Evolutionary conservation across 2,329 filamentous ascomycete genomes (phyloP).

Genomic region (Neurospora crassa): DNA sequence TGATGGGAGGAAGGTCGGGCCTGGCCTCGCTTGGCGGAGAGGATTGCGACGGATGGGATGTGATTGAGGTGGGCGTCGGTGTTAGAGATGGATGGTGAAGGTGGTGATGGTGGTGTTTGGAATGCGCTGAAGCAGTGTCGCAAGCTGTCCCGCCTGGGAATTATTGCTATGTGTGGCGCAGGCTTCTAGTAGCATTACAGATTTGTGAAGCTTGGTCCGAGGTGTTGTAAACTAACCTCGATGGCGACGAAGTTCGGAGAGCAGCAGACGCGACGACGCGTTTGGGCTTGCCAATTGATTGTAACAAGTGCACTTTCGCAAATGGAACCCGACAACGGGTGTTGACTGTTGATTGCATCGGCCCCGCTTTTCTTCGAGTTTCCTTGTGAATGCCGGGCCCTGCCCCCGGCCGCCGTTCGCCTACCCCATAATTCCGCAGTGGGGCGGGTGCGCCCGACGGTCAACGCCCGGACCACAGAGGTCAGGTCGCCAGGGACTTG

Average conservation of each 20-base stretch:
- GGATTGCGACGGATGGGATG: neutral
- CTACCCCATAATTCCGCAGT: neutral
- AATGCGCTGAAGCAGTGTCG: neutral
- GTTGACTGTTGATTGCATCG: neutral
- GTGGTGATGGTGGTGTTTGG: neutral
- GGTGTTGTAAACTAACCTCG: neutral
- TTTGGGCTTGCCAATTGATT: neutral
- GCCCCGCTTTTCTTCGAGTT: neutral
- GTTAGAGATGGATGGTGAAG: neutral
- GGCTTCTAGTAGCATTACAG: neutral
- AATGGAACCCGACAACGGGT: too few species aligned
- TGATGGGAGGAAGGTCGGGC: neutral
- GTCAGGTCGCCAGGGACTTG: neutral
- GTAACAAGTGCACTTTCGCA: neutral
- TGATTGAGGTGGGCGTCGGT: neutral
- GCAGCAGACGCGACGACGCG: neutral
- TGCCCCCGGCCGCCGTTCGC: too few species aligned
- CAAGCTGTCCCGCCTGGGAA: neutral
- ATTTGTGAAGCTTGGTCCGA: neutral
- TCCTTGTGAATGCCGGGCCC: too few species aligned
- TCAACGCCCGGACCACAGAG: neutral
- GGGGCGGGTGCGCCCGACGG: neutral
- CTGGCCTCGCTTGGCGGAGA: neutral
- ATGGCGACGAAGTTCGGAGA: neutral
- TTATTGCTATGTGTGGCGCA: too few species aligned